Conservation (phyloP, 2,329 filamentous ascomycete genomes). For the Fulvia fulva region DNA sequence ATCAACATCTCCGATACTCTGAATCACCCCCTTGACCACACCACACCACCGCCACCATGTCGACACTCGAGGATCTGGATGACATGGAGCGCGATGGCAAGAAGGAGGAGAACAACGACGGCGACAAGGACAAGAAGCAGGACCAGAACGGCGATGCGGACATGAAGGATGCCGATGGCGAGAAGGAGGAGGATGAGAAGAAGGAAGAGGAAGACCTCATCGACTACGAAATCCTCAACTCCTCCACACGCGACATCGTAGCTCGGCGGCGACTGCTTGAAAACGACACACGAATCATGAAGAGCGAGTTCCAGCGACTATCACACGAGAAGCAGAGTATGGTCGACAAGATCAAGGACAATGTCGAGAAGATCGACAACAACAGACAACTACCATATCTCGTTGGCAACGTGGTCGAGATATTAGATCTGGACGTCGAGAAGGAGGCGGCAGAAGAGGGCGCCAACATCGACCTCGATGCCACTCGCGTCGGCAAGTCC, state of each 20-base stretch:
- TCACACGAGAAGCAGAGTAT: conserved; percentile 94
- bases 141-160: conserved; percentile 67
- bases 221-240: conserved; percentile 87
- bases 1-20: background rate
- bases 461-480: conserved; percentile 96
- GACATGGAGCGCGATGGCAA: conserved; percentile 77
- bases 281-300: conserved; percentile 98
- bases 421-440: conserved; percentile 92
- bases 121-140: conserved; percentile 53
- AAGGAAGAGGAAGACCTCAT: conserved; percentile 73
- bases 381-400: conserved; percentile 98
- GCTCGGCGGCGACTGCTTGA: conserved; percentile 88
- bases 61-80: conserved; percentile 87
- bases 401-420: conserved; percentile 95
- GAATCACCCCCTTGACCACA: background rate
- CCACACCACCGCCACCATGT: conserved; percentile 55
- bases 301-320: conserved; percentile 90
- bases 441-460: conserved; percentile 96
- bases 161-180: conserved; percentile 76
- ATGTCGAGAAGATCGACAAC: conserved; percentile 97
- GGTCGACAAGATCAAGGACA: conserved; percentile 99
- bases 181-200: conserved; percentile 58
- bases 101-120: conserved; percentile 61
- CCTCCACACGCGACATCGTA: conserved; percentile 91
- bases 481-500: conserved; percentile 93